Percentiles rank a stretch among this genome's conserved stretches.
phyloP scores from a whole-genome alignment of 208 protist genomes.

The Wallacemonas sp. region DNA sequence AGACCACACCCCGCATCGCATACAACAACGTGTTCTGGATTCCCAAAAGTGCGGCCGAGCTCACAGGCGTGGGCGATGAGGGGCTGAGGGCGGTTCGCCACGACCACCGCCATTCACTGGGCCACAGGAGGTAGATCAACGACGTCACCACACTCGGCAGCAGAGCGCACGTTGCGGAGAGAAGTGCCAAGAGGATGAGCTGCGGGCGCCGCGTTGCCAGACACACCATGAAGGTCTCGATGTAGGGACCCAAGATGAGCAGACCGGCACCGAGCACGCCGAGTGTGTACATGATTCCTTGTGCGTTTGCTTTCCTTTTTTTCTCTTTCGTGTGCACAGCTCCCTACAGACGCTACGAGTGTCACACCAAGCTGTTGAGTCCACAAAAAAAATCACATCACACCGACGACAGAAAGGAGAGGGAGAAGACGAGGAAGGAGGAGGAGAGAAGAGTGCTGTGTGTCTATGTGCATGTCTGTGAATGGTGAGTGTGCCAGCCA shows the following conservation, averaged over 20 bases:
- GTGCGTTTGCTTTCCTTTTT: too few relatives aligned
- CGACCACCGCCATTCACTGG: not conserved
- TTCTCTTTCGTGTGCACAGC: too few relatives aligned
- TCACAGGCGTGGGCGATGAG: not conserved
- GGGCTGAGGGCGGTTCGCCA: not conserved
- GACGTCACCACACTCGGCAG: conserved; percentile 5
- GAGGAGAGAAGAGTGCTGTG: too few relatives aligned
- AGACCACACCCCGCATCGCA: conserved; percentile 26
- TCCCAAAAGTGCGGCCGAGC: conserved; percentile 1
- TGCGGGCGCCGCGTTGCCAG: not conserved
- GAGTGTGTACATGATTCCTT: conserved; percentile 12
- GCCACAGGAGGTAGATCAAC: conserved; percentile 1
- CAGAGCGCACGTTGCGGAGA: not conserved
- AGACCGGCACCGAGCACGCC: conserved; percentile 12
- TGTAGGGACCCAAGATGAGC: conserved; percentile 19
- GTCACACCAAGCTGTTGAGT: too few relatives aligned
- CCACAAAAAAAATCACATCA: too few relatives aligned
- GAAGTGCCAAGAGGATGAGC: conserved; percentile 17
- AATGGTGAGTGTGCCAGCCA: too few relatives aligned
- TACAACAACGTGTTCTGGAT: conserved; percentile 17
- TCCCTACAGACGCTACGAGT: too few relatives aligned
- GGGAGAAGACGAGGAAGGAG: too few relatives aligned
- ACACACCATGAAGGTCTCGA: not conserved
- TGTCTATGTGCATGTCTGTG: too few relatives aligned
- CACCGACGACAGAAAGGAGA: too few relatives aligned